Conservation (phyloP, 345 rosid genomes). For the Rhodamnia argentea region DNA sequence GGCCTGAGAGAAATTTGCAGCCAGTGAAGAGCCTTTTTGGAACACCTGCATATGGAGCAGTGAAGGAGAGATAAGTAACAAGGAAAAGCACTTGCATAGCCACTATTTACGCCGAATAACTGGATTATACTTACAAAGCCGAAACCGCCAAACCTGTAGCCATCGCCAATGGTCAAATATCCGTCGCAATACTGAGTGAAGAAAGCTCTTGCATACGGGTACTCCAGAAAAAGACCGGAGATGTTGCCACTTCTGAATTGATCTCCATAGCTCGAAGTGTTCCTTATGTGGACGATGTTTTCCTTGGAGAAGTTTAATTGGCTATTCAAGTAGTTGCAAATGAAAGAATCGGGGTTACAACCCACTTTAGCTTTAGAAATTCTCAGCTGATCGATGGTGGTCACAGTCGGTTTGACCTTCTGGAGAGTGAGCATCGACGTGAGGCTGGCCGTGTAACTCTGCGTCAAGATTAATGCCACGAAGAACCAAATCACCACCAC, state of each 20-base stretch:
- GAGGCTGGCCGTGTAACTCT: slow-evolving; percentile 43
- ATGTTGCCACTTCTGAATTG: slow-evolving; percentile 10
- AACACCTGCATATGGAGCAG: slow-evolving; percentile 14
- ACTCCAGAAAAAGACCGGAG: slow-evolving; percentile 36
- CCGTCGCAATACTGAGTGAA: slow-evolving; percentile 19
- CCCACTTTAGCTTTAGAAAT: slow-evolving; percentile 20
- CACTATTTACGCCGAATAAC: background rate
- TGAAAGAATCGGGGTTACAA: slow-evolving; percentile 28
- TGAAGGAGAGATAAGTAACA: background rate
- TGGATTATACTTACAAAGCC: slow-evolving; percentile 29
- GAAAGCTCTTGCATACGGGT: slow-evolving; percentile 31
- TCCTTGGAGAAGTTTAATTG: slow-evolving; percentile 8
- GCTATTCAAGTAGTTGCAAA: slow-evolving; percentile 9
- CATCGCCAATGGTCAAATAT: slow-evolving; percentile 4
- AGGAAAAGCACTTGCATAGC: background rate
- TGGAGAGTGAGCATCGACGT: slow-evolving; percentile 36
- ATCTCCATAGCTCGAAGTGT: slow-evolving; percentile 3
- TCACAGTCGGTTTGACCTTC: slow-evolving; percentile 12
- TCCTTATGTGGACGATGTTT: slow-evolving; percentile 4
- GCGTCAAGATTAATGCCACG: slow-evolving; percentile 32
- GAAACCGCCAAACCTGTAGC: slow-evolving; percentile 33
- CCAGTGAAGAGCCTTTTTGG: slow-evolving; percentile 32
- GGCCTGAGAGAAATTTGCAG: slow-evolving; percentile 27
- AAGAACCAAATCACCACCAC: slow-evolving; percentile 43
- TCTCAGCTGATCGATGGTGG: slow-evolving; percentile 17